Percentiles rank a stretch among this genome's conserved stretches.
phyloP scores from a whole-genome alignment of 352 stramenopile species.

The Globisporangium emineosum region DNA sequence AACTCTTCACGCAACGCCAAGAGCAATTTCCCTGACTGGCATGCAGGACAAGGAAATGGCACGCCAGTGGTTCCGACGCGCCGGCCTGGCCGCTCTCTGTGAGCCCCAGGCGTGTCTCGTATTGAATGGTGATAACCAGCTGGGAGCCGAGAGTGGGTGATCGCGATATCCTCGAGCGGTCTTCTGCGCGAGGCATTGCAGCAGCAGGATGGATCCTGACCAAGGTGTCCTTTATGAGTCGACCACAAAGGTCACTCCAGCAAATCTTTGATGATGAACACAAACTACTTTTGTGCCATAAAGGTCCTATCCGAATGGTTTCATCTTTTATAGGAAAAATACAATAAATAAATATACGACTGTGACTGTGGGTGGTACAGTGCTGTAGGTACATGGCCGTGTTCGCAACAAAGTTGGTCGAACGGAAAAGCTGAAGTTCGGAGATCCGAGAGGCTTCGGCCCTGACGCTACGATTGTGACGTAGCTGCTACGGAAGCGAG shows the following conservation, averaged over 20 bases:
- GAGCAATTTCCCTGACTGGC: background rate
- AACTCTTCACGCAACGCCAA: slow-evolving; percentile 5
- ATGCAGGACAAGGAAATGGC: background rate
- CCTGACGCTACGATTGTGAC: no score
- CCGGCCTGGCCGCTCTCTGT: slow-evolving; percentile 3
- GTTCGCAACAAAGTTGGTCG: no score
- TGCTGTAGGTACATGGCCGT: no score
- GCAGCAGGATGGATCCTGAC: background rate
- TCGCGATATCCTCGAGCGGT: background rate
- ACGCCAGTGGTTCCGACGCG: slow-evolving; percentile 9
- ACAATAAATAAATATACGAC: no score
- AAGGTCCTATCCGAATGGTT: background rate
- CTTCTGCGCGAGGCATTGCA: background rate
- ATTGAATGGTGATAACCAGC: slow-evolving; percentile 8
- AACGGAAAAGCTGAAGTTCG: no score
- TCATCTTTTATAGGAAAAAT: background rate
- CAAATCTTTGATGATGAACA: slow-evolving; percentile 4
- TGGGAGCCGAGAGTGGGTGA: background rate
- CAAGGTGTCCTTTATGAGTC: background rate
- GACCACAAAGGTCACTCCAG: slow-evolving; percentile 1
- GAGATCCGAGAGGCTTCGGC: no score
- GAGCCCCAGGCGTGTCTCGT: slow-evolving; percentile 10
- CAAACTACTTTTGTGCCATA: background rate
- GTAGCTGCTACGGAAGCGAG: no score
- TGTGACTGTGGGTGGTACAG: no score